Base-by-base conservation (phyloP, 768 basidiomycete species). In the Ramaria sp. region DNA sequence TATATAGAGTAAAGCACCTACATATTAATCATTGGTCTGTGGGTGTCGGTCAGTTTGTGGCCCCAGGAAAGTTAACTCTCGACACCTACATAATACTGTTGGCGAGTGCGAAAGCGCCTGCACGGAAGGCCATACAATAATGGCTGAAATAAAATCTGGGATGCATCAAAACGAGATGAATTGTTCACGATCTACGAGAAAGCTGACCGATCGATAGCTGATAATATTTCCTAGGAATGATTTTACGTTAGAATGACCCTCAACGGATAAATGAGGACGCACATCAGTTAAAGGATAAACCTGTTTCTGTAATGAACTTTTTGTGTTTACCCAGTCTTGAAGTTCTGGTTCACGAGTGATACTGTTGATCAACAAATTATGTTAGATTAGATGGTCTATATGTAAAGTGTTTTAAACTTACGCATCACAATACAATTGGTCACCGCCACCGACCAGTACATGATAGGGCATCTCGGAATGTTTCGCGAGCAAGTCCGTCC, bases 381-480 rank as follows among this genome's bases (percentile, higher is more conserved):
- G 9, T 38, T 48, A 8, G 41, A 62, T 58, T 51, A 37, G 32
- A 34, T 13, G 20, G 41, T 32, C 10, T 36, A 43, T 38, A 24
- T 20, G 13, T 3, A n/a, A 37, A 20, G 36, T 30, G 38, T 13
- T 49, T n/a, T 18, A 16, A 24, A 62, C 81, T 42, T 61, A 84
- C 85, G 74, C 71, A 60, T 92, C 89, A 58, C 88, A 90, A 62
- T 92, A 96, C 16, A 96, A 73, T 65, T 95, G 93, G 65, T 95
- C 92, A 10, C 93, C 92, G 18, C 95, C 95, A 16, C 95, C 95
- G 5, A 96, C 83, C 34, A 98, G 74, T n/a, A 74, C 80, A 62
- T 99, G 95, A 64, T 92, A 92, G 0, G 95, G 93, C 55, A 72
- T 70, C 62, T 81, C 77, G 1, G 77, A 73, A 61, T 98, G 96